Conservation (phyloP, 2,329 filamentous ascomycete species). For the Fusarium palustre region DNA sequence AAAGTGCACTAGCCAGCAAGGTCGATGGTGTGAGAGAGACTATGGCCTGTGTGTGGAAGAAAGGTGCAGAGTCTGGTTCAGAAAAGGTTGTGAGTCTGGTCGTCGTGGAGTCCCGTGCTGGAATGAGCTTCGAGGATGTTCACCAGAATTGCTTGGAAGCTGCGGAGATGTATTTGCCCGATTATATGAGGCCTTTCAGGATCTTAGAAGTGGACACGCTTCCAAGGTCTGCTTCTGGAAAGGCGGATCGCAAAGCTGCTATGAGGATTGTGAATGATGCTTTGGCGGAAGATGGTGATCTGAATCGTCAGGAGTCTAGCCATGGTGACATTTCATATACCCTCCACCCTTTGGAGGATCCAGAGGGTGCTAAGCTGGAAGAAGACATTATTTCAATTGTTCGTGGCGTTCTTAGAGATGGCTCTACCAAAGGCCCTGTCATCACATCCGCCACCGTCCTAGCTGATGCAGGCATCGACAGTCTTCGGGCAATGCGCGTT, state of each 20-base stretch:
- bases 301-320: rapidly evolving
- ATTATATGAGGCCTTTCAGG: slow-evolving; percentile 32
- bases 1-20: slow-evolving; percentile 16
- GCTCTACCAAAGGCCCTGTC: rapidly evolving
- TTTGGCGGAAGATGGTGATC: rapidly evolving
- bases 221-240: slow-evolving; percentile 17
- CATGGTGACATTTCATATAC: rapidly evolving
- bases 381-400: neutral
- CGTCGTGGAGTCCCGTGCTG: neutral
- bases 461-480: slow-evolving; percentile 11
- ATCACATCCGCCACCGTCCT: neutral
- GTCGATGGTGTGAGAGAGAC: neutral
- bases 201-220: neutral
- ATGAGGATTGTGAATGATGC: neutral
- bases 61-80: neutral
- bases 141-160: neutral
- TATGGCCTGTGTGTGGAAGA: slow-evolving; percentile 19
- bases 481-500: slow-evolving; percentile 24
- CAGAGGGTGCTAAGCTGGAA: neutral
- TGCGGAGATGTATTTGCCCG: neutral
- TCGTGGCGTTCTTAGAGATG: neutral
- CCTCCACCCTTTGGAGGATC: neutral
- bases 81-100: slow-evolving; percentile 24
- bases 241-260: slow-evolving; percentile 16
- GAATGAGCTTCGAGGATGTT: neutral